Conservation (phyloP, 495 filamentous ascomycete genomes). For the Penicillium macrosclerotiorum region DNA sequence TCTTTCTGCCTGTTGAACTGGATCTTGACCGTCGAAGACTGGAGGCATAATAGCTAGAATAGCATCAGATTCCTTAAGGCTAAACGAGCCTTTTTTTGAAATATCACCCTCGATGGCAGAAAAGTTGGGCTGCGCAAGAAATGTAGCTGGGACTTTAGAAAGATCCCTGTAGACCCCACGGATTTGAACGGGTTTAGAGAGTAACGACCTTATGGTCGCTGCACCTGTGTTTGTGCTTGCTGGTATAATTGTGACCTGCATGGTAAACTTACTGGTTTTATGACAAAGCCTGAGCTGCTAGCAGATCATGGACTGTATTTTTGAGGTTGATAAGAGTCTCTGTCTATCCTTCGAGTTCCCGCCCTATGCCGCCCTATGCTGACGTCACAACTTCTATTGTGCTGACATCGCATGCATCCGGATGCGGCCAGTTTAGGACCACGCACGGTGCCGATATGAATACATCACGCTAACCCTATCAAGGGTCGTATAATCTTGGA, state of each 20-base stretch:
- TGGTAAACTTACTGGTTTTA: not conserved
- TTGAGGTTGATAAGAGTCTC: no score
- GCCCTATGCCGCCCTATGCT: no score
- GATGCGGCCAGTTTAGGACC: no score
- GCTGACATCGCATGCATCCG: no score
- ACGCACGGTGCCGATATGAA: no score
- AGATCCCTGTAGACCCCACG: not conserved
- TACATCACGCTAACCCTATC: no score
- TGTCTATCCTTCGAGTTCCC: no score
- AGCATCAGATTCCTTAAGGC: not conserved
- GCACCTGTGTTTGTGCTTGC: constrained; percentile 2
- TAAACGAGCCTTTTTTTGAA: not conserved
- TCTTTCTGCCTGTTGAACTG: not conserved
- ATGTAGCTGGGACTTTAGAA: not conserved
- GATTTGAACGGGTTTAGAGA: not conserved
- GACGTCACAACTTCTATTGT: no score
- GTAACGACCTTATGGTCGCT: constrained; percentile 2
- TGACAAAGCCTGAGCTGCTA: not conserved
- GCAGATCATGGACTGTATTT: no score
- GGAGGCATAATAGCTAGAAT: not conserved
- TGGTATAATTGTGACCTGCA: constrained; percentile 1
- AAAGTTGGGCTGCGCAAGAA: not conserved
- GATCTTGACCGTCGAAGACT: not conserved
- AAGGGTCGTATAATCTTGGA: no score
- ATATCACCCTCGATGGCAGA: not conserved